Evolutionary conservation across 305 asterid genomes (phyloP).

Genomic region (Euphrasia arctica): DNA sequence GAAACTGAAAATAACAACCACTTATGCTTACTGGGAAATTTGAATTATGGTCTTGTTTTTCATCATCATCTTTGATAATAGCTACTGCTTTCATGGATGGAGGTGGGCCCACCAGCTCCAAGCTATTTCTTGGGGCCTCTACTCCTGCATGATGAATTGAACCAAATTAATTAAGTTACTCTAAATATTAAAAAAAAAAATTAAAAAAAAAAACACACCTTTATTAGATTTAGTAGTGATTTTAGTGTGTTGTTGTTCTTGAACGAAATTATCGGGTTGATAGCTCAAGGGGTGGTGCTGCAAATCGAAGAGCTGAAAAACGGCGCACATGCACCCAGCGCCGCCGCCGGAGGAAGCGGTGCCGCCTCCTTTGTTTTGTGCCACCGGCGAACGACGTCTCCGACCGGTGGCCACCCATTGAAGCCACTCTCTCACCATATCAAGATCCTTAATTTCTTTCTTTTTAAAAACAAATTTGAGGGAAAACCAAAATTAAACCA

Average conservation of each 20-base stretch:
- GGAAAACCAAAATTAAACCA: too few species aligned
- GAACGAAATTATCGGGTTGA: constrained; percentile 29
- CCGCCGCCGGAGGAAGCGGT: constrained; percentile 20
- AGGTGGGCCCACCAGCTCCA: constrained; percentile 50
- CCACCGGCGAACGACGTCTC: constrained; percentile 25
- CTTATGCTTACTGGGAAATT: constrained; percentile 49
- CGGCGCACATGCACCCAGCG: constrained; percentile 84
- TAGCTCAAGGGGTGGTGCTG: constrained; percentile 35
- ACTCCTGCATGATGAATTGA: constrained; percentile 40
- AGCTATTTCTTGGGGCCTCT: constrained; percentile 89
- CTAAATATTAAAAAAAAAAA: background rate
- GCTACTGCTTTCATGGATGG: constrained; percentile 28
- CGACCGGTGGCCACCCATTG: constrained; percentile 40
- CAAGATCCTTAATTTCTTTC: background rate
- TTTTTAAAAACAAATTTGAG: background rate
- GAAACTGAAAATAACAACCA: constrained; percentile 3
- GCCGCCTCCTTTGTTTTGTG: constrained; percentile 6
- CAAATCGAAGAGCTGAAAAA: constrained; percentile 69
- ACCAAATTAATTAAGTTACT: background rate
- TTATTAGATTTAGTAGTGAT: constrained; percentile 13
- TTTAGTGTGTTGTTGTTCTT: constrained; percentile 22
- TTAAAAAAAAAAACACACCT: background rate
- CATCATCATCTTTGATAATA: constrained; percentile 29
- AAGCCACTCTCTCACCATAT: constrained; percentile 64
- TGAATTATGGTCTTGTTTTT: constrained; percentile 19